phyloP scores from a whole-genome alignment of 257 asterid species.

The Nicotiana obtusifolia region DNA sequence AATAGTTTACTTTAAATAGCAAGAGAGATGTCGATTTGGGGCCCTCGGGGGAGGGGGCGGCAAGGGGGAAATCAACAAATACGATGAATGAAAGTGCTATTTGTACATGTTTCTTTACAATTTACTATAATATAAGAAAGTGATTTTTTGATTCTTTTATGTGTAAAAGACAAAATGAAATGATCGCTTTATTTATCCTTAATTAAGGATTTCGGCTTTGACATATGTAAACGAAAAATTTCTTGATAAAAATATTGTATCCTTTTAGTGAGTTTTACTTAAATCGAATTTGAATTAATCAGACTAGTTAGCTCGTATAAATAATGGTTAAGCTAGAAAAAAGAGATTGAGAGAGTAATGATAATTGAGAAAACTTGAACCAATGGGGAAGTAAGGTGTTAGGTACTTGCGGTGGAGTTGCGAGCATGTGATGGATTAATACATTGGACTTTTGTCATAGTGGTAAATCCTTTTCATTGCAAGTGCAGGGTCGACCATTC shows the following conservation, averaged over 20 bases:
- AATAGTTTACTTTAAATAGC: not conserved
- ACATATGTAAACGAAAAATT: too few relatives aligned
- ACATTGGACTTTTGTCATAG: not conserved
- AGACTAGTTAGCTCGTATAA: not conserved
- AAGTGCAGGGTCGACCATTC: constrained; percentile 6
- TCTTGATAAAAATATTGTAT: too few relatives aligned
- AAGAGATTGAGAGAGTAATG: not conserved
- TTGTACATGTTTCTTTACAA: too few relatives aligned
- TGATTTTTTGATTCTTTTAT: too few relatives aligned
- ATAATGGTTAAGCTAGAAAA: not conserved
- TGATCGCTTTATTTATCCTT: too few relatives aligned
- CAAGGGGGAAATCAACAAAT: too few relatives aligned
- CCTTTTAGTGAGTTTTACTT: too few relatives aligned
- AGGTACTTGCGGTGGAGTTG: constrained; percentile 10
- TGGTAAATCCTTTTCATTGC: constrained; percentile 1
- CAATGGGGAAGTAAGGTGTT: constrained; percentile 12
- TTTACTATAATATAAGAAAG: too few relatives aligned
- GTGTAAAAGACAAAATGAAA: too few relatives aligned
- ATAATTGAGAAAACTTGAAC: constrained; percentile 3
- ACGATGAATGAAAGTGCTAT: too few relatives aligned
- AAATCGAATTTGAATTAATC: not conserved
- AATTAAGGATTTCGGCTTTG: too few relatives aligned
- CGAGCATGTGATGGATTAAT: constrained; percentile 5
- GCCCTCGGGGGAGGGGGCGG: too few relatives aligned
- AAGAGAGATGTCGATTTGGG: not conserved